Conservation (phyloP, 257 asterid species). For the Datura wrightii region DNA sequence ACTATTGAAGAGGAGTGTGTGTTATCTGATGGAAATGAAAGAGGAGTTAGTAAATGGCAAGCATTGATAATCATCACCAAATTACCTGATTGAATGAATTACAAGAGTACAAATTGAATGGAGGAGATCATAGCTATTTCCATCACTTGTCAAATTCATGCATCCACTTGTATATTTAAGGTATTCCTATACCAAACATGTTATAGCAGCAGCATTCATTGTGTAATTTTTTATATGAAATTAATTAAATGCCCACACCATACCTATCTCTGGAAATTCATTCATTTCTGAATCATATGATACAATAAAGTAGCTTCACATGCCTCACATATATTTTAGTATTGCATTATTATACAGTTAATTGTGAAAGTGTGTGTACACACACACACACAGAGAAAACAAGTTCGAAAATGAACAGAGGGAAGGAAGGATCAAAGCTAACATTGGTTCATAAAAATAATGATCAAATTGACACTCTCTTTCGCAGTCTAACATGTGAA, state of each 20-base stretch:
- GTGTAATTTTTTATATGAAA: background rate
- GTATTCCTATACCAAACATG: slow-evolving; percentile 4
- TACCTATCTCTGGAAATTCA: background rate
- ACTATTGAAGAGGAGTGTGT: background rate
- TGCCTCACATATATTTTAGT: too few relatives aligned
- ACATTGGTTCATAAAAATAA: slow-evolving; percentile 5
- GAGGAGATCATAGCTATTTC: background rate
- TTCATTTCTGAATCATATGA: background rate
- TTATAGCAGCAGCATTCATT: background rate
- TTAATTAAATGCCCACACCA: background rate
- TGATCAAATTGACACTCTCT: background rate
- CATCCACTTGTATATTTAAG: background rate
- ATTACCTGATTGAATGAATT: background rate
- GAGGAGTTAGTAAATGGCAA: slow-evolving; percentile 22
- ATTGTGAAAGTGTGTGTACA: too few relatives aligned
- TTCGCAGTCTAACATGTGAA: slow-evolving; percentile 8
- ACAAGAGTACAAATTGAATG: slow-evolving; percentile 14
- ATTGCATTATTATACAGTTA: too few relatives aligned
- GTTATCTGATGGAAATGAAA: too few relatives aligned
- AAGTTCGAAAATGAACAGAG: background rate
- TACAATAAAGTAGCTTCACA: background rate
- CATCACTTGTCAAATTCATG: slow-evolving; percentile 14
- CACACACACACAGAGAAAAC: too few relatives aligned
- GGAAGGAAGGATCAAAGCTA: background rate
- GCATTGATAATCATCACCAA: slow-evolving; percentile 19